Evolutionary conservation across 345 rosid species (phyloP).

Genomic region (Lepidium africanum): DNA sequence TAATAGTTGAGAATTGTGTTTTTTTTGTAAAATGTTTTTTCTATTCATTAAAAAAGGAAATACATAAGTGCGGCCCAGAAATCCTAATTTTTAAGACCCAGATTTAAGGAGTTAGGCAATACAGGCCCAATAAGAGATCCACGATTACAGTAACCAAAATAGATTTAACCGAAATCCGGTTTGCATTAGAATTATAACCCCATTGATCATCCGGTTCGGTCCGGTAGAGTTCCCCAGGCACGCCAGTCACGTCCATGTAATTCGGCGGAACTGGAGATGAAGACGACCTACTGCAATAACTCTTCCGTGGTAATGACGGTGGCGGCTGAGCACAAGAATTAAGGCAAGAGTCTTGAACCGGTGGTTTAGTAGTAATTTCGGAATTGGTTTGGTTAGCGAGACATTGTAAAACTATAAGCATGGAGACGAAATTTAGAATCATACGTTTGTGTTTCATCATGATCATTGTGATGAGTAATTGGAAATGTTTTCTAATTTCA

Average conservation of each 20-base stretch:
- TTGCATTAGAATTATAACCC: slow-evolving; percentile 35
- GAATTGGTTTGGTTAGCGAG: slow-evolving; percentile 10
- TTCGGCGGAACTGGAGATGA: slow-evolving; percentile 44
- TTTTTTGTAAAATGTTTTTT: no score
- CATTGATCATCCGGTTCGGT: slow-evolving; percentile 27
- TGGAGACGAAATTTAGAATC: not conserved
- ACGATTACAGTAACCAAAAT: slow-evolving; percentile 10
- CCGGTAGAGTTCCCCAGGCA: slow-evolving; percentile 40
- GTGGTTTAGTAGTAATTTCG: slow-evolving; percentile 15
- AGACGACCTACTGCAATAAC: slow-evolving; percentile 21
- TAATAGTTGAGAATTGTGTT: no score
- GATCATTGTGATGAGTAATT: not conserved
- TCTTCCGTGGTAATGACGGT: slow-evolving; percentile 25
- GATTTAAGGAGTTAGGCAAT: no score
- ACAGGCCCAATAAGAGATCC: no score
- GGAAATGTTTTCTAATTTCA: not conserved
- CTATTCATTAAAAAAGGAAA: no score
- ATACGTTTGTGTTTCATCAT: not conserved
- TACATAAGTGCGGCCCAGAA: no score
- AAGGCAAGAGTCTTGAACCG: slow-evolving; percentile 18
- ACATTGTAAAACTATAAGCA: not conserved
- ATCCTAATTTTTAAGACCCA: no score
- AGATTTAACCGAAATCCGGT: slow-evolving; percentile 7
- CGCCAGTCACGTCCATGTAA: slow-evolving; percentile 37
- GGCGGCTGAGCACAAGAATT: slow-evolving; percentile 31